A percentile compares a stretch with the other conserved stretches of the same genome.
Evolutionary conservation across 208 protist genomes (phyloP).

Genomic region (Leishmania arabica): DNA sequence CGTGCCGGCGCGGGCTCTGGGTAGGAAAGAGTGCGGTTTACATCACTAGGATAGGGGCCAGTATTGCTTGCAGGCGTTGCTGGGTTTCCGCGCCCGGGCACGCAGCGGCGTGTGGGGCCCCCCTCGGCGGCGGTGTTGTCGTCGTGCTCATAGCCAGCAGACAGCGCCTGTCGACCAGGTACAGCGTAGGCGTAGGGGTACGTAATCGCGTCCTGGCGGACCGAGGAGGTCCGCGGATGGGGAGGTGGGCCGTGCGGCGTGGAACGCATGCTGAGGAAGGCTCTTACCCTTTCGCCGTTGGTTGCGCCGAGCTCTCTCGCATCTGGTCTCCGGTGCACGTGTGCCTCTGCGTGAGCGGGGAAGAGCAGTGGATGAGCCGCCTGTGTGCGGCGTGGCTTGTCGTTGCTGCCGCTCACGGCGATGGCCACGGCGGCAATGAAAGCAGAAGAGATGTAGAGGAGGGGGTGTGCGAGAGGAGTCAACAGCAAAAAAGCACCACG

Average conservation of each 20-base stretch:
- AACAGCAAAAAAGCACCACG: background rate
- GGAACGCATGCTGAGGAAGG: conserved; percentile 1
- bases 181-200: background rate
- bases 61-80: background rate
- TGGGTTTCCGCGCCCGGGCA: background rate
- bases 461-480: background rate
- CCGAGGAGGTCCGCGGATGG: background rate
- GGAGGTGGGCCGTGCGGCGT: conserved; percentile 4
- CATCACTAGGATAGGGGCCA: background rate
- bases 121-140: no score
- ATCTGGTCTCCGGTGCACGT: background rate
- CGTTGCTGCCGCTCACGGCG: background rate
- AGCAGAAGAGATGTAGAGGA: background rate
- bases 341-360: background rate
- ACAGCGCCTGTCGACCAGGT: background rate
- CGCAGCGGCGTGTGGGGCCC: background rate
- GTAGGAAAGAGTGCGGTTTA: background rate
- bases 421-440: background rate
- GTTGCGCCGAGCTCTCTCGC: background rate
- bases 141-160: background rate
- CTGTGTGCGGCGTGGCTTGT: background rate
- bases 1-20: background rate
- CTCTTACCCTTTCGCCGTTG: background rate
- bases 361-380: background rate
- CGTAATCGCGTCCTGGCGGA: conserved; percentile 6